These are phyloP conservation scores for Xylaria sp. DNA, from an alignment of 2,329 filamentous ascomycete species.

Conservation along the genomic window DNA sequence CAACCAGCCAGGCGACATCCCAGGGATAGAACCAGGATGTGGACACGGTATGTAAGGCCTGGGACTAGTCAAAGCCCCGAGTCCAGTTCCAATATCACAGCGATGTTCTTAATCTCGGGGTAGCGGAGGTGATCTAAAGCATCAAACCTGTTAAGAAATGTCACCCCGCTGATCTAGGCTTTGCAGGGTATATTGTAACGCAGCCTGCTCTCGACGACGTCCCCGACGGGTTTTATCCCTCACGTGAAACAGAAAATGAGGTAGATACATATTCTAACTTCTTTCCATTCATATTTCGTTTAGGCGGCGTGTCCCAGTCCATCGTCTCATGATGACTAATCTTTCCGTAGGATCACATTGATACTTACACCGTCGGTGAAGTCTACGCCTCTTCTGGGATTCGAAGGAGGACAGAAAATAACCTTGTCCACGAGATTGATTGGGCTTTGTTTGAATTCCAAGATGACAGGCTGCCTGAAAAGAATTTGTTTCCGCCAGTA, in stretches of 20 bases:
- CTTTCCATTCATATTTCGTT: background rate
- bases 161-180: slow-evolving; percentile 34
- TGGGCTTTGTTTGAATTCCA: slow-evolving; percentile 91
- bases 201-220: slow-evolving; percentile 93
- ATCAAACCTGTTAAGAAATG: slow-evolving; percentile 21
- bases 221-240: slow-evolving; percentile 83
- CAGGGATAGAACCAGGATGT: slow-evolving; percentile 78
- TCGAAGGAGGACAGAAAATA: slow-evolving; percentile 75
- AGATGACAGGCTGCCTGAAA: slow-evolving; percentile 73
- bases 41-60: slow-evolving; percentile 64
- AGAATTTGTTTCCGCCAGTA: slow-evolving; percentile 72
- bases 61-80: slow-evolving; percentile 17
- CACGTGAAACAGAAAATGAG: slow-evolving; percentile 74
- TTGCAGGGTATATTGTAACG: slow-evolving; percentile 76
- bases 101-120: slow-evolving; percentile 13
- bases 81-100: slow-evolving; percentile 11
- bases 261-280: slow-evolving; percentile 31
- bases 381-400: slow-evolving; percentile 92
- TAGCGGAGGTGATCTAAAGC: slow-evolving; percentile 33
- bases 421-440: slow-evolving; percentile 89
- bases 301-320: too few relatives aligned
- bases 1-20: slow-evolving; percentile 77
- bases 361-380: slow-evolving; percentile 82
- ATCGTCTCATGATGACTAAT: slow-evolving; percentile 67
- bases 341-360: slow-evolving; percentile 73